Percentiles rank a stretch among this genome's conserved stretches.
phyloP scores from a whole-genome alignment of 2,329 filamentous ascomycete species.

The Graphiopsis chlorocephala region DNA sequence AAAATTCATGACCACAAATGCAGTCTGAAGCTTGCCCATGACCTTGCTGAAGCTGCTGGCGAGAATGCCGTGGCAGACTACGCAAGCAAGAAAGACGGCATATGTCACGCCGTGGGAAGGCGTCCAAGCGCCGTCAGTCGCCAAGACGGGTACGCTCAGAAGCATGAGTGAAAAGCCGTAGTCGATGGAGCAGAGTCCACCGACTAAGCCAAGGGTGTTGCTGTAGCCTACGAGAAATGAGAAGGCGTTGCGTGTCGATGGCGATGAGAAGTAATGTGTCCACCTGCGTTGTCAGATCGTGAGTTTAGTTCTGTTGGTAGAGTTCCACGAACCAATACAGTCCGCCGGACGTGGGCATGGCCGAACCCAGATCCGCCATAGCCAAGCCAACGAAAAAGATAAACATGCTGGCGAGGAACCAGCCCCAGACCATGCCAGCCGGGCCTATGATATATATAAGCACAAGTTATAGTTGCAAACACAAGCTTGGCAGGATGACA shows the following conservation, averaged over 20 bases:
- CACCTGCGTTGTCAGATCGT: conserved; percentile 34
- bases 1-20: conserved; percentile 56
- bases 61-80: conserved; percentile 54
- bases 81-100: conserved; percentile 54
- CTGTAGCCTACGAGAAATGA: conserved; percentile 61
- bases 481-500: neutral
- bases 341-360: conserved; percentile 59
- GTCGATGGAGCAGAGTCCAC: conserved; percentile 61
- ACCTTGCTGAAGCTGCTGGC: conserved; percentile 53
- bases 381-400: conserved; percentile 53
- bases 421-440: conserved; percentile 60
- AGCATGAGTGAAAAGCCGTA: conserved; percentile 59
- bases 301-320: conserved; percentile 36
- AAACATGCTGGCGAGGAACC: conserved; percentile 61
- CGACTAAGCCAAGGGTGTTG: conserved; percentile 60
- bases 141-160: conserved; percentile 57
- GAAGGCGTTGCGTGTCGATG: conserved; percentile 55
- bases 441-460: conserved; percentile 41
- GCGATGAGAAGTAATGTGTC: conserved; percentile 59
- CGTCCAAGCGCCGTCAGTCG: conserved; percentile 55
- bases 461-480: neutral
- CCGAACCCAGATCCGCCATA: conserved; percentile 47
- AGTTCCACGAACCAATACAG: conserved; percentile 55
- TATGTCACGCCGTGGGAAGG: conserved; percentile 58
- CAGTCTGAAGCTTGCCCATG: conserved; percentile 59